These are phyloP conservation scores for Halenospora varia DNA, from an alignment of 495 filamentous ascomycete genomes.

Conservation along the genomic window DNA sequence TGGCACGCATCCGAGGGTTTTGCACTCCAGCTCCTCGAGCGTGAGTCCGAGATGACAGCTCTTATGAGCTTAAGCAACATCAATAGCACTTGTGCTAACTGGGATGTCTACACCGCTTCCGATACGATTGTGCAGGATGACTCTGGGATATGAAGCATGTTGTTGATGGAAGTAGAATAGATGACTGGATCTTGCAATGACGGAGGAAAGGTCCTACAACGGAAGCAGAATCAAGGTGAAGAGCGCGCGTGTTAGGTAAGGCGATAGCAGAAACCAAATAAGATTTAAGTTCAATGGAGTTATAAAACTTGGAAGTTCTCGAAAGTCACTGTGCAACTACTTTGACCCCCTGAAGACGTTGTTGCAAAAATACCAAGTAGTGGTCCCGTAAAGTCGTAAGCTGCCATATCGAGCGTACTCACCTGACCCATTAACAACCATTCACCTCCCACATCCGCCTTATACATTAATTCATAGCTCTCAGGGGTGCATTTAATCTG, in stretches of 20 bases:
- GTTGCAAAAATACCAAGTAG: slow-evolving; percentile 11
- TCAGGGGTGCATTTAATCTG: slow-evolving; percentile 1
- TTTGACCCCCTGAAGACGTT: background rate
- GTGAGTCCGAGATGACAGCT: slow-evolving; percentile 34
- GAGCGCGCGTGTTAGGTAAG: too few relatives aligned
- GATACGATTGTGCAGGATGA: slow-evolving; percentile 27
- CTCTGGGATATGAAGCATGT: slow-evolving; percentile 30
- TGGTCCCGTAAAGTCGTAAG: slow-evolving; percentile 13
- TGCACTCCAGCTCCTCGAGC: slow-evolving; percentile 52
- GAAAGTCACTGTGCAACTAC: background rate
- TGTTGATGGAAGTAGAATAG: too few relatives aligned
- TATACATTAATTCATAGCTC: slow-evolving; percentile 1
- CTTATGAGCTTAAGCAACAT: slow-evolving; percentile 28
- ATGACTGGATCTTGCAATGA: too few relatives aligned
- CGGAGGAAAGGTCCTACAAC: too few relatives aligned
- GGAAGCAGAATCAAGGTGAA: too few relatives aligned
- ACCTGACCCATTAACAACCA: slow-evolving; percentile 1
- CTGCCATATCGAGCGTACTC: slow-evolving; percentile 9
- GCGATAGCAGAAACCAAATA: too few relatives aligned
- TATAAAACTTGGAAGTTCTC: background rate
- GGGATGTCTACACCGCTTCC: slow-evolving; percentile 24
- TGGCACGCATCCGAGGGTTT: slow-evolving; percentile 57
- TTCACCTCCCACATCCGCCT: background rate
- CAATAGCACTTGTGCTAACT: slow-evolving; percentile 29
- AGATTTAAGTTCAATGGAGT: too few relatives aligned